Conservation (phyloP, 2,329 filamentous ascomycete genomes). For the Cytospora leucostoma region DNA sequence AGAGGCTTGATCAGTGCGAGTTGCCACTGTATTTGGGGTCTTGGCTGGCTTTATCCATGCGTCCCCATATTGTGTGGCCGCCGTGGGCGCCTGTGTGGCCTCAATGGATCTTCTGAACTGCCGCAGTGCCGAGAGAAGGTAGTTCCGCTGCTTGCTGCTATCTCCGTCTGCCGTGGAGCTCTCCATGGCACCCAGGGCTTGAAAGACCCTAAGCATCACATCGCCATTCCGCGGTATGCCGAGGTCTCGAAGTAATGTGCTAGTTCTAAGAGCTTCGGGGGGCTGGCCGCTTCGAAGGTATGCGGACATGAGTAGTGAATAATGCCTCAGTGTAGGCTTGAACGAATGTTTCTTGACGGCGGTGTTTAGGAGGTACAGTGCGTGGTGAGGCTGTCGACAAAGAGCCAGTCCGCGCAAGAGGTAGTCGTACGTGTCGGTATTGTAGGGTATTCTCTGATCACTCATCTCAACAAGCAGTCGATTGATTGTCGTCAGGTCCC, state of each 20-base stretch:
- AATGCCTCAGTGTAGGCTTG: slow-evolving; percentile 50
- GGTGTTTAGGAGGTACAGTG: slow-evolving; percentile 49
- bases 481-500: slow-evolving; percentile 54
- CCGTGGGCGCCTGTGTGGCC: slow-evolving; percentile 14
- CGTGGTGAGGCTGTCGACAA: slow-evolving; percentile 52
- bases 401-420: slow-evolving; percentile 52
- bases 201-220: slow-evolving; percentile 45
- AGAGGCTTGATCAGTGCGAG: slow-evolving; percentile 42
- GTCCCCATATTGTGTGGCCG: not conserved
- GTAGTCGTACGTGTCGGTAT: slow-evolving; percentile 51
- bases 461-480: slow-evolving; percentile 53
- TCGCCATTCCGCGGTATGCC: slow-evolving; percentile 47
- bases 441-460: slow-evolving; percentile 47
- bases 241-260: slow-evolving; percentile 45
- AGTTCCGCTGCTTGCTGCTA: slow-evolving; percentile 28
- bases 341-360: slow-evolving; percentile 49
- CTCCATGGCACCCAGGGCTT: slow-evolving; percentile 38
- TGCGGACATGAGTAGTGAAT: slow-evolving; percentile 54
- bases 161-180: slow-evolving; percentile 5
- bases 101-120: slow-evolving; percentile 39
- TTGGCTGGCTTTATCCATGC: slow-evolving; percentile 32
- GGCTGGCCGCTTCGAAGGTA: slow-evolving; percentile 50
- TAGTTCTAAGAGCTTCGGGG: slow-evolving; percentile 44
- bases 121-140: slow-evolving; percentile 39
- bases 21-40: slow-evolving; percentile 32